Conservation (phyloP, 352 stramenopile genomes). For the Globisporangium paddicum region DNA sequence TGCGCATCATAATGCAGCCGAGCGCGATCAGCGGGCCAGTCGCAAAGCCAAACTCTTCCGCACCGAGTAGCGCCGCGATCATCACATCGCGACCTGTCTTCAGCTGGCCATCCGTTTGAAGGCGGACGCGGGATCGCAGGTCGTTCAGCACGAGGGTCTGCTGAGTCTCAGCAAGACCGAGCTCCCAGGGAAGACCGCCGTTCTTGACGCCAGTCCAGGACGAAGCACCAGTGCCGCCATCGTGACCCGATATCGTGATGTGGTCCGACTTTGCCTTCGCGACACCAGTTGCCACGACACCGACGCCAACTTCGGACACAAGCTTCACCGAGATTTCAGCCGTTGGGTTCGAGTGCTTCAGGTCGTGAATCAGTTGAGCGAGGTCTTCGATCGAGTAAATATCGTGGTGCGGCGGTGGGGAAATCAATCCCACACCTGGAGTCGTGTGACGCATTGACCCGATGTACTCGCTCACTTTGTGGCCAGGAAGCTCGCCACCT, state of each 20-base stretch:
- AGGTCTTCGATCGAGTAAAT: constrained; percentile 99
- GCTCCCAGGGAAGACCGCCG: constrained; percentile 93
- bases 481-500: constrained; percentile 94
- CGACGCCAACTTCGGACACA: constrained; percentile 95
- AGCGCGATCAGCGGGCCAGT: constrained; percentile 94
- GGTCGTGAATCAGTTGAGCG: constrained; percentile 96
- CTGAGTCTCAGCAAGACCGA: constrained; percentile 95
- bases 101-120: constrained; percentile 96
- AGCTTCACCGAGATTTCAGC: constrained; percentile 95
- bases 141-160: constrained; percentile 96
- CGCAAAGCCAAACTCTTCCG: constrained; percentile 96
- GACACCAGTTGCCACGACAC: constrained; percentile 92
- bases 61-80: constrained; percentile 92
- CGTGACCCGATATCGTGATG: constrained; percentile 94
- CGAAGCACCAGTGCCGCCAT: constrained; percentile 94
- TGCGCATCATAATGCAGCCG: constrained; percentile 98
- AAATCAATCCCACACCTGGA: constrained; percentile 94
- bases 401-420: constrained; percentile 95
- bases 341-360: constrained; percentile 95
- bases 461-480: constrained; percentile 97
- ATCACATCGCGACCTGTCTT: constrained; percentile 93
- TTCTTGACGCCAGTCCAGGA: constrained; percentile 95
- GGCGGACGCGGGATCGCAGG: constrained; percentile 87
- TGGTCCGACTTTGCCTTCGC: constrained; percentile 92
- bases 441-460: constrained; percentile 95